phyloP scores from a whole-genome alignment of 768 basidiomycete species.

The Ramaria sp. region DNA sequence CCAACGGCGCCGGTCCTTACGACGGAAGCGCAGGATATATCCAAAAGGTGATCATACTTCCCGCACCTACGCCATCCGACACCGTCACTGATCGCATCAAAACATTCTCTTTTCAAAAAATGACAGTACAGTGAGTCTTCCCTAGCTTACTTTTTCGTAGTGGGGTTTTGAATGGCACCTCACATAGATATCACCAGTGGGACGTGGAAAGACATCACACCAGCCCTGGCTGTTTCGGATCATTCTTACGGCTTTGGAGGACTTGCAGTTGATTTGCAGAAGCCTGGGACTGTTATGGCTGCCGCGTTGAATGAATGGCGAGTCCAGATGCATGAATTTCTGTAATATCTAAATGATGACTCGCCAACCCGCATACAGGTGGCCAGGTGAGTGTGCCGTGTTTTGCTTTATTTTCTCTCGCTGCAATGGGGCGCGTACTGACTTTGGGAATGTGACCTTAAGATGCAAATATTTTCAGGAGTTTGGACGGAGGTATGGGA shows the following conservation, averaged over 20 bases:
- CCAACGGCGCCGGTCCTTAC: constrained; percentile 54
- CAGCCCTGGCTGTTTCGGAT: constrained; percentile 18
- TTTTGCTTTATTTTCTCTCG: background rate
- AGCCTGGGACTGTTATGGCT: constrained; percentile 56
- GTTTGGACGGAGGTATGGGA: constrained; percentile 38
- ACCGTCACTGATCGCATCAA: too few relatives aligned
- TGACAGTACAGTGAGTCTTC: constrained; percentile 6
- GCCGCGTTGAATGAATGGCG: constrained; percentile 55
- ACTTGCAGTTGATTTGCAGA: constrained; percentile 46
- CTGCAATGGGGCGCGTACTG: background rate
- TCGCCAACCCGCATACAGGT: background rate
- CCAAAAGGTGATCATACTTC: constrained; percentile 16
- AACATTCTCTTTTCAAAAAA: too few relatives aligned
- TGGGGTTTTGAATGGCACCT: background rate
- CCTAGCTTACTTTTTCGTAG: background rate
- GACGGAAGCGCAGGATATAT: constrained; percentile 44
- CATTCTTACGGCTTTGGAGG: constrained; percentile 19
- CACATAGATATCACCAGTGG: constrained; percentile 40
- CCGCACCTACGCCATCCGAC: background rate
- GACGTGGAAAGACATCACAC: constrained; percentile 52
- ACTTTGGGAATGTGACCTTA: constrained; percentile 32
- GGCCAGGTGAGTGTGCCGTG: background rate
- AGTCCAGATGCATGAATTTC: too few relatives aligned
- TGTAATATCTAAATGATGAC: too few relatives aligned
- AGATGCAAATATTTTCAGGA: constrained; percentile 55